A percentile compares a stretch with the other conserved stretches of the same genome.
Evolutionary conservation across 345 rosid species (phyloP).

Genomic region (Eucalyptus virginea): DNA sequence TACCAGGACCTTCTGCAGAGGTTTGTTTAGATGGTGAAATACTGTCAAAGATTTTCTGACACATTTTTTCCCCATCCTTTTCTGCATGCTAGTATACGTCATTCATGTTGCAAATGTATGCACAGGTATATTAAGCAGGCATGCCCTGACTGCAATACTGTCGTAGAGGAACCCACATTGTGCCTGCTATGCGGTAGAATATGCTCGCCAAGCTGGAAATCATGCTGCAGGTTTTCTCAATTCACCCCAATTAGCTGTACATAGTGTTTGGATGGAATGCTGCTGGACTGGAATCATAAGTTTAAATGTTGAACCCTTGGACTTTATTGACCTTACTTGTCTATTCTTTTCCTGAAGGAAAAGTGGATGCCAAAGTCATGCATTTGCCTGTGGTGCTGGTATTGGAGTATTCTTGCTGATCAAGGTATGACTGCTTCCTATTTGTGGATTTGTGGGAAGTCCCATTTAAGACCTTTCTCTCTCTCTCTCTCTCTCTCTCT

Average conservation of each 20-base stretch:
- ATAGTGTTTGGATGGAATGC: neutral
- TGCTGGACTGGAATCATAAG: neutral
- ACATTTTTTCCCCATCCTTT: neutral
- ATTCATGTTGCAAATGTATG: neutral
- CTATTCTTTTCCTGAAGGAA: slow-evolving; percentile 25
- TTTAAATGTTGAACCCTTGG: neutral
- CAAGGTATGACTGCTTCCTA: slow-evolving; percentile 26
- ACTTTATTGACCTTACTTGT: neutral
- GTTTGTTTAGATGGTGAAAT: slow-evolving; percentile 18
- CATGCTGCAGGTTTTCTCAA: slow-evolving; percentile 69
- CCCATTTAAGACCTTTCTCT: neutral
- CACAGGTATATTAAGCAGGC: slow-evolving; percentile 66
- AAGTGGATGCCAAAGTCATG: slow-evolving; percentile 58
- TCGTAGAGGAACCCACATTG: slow-evolving; percentile 57
- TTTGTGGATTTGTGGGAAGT: neutral
- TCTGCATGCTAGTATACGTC: neutral
- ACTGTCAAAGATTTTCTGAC: neutral
- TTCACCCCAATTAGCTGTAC: neutral
- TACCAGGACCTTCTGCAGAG: slow-evolving; percentile 83
- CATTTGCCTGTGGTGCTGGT: slow-evolving; percentile 75
- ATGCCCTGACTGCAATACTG: slow-evolving; percentile 49
- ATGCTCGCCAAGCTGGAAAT: slow-evolving; percentile 63
- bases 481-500: neutral
- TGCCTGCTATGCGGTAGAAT: slow-evolving; percentile 89
- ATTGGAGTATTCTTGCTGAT: slow-evolving; percentile 76